phyloP scores from a whole-genome alignment of 2,329 filamentous ascomycete species.

The Colletotrichum sp. region DNA sequence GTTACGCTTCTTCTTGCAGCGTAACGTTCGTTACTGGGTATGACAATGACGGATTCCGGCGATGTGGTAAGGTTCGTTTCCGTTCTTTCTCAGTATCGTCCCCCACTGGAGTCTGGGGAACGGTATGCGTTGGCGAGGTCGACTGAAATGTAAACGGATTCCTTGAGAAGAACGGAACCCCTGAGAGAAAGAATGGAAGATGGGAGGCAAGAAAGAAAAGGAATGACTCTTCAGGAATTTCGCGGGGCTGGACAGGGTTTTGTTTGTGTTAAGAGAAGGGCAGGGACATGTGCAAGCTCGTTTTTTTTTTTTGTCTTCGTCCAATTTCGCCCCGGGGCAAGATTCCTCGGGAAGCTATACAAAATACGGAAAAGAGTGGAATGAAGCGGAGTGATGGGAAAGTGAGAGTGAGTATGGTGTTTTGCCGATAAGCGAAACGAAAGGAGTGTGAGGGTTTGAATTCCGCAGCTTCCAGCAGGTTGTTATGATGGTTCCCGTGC shows the following conservation, averaged over 20 bases:
- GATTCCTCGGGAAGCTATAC: not conserved
- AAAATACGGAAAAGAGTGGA: conserved; percentile 3
- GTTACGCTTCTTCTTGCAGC: not conserved
- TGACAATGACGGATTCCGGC: not conserved
- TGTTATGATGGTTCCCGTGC: not conserved
- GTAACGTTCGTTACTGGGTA: not conserved
- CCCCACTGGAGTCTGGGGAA: not conserved
- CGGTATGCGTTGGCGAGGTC: not conserved
- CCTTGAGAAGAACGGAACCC: conserved; percentile 19
- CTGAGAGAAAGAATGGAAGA: conserved; percentile 20
- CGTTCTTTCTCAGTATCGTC: conserved; percentile 1
- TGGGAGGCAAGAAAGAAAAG: conserved; percentile 19
- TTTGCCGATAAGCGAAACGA: not conserved
- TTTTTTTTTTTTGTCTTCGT: not conserved
- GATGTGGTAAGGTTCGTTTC: not conserved
- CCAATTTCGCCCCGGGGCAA: not conserved
- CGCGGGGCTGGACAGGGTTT: conserved; percentile 20
- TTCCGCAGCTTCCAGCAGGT: not conserved
- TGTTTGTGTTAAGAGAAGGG: conserved; percentile 8
- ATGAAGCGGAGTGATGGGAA: conserved; percentile 18
- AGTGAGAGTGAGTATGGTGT: conserved; percentile 5
- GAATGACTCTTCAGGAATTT: conserved; percentile 21
- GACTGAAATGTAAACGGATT: conserved; percentile 21
- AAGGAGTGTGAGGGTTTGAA: conserved; percentile 6
- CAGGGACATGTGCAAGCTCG: not conserved